A percentile compares a stretch with the other conserved stretches of the same genome.
Conservation (phyloP, 2,329 filamentous ascomycete genomes). For the Westerdykella sp. region DNA sequence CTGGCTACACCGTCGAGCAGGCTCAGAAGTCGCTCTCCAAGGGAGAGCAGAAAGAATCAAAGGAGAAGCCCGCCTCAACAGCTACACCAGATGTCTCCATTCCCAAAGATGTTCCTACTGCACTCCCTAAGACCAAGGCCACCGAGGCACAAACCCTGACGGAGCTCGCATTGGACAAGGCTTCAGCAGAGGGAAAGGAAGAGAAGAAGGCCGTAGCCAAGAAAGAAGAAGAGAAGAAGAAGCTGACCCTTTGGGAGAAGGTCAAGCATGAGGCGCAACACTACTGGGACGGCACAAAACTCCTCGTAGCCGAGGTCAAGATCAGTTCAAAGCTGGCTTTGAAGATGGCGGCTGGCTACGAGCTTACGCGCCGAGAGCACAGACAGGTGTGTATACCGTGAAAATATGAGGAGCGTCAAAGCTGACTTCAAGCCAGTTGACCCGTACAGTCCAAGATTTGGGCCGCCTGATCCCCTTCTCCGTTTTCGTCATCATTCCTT, state of each 20-base stretch:
- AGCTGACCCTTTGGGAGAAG: slow-evolving; percentile 82
- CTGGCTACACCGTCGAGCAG: slow-evolving; percentile 84
- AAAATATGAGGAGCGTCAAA: slow-evolving; percentile 1
- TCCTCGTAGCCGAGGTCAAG: slow-evolving; percentile 83
- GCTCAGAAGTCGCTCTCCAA: slow-evolving; percentile 76
- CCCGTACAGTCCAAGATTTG: slow-evolving; percentile 89
- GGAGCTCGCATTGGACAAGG: slow-evolving; percentile 59
- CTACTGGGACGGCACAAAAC: slow-evolving; percentile 98
- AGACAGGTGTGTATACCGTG: slow-evolving; percentile 54
- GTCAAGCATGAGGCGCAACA: slow-evolving; percentile 90
- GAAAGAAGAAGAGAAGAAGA: slow-evolving; percentile 70
- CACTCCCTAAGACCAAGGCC: slow-evolving; percentile 43
- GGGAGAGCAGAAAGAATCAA: slow-evolving; percentile 39
- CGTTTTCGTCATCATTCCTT: slow-evolving; percentile 93
- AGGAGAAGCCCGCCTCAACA: slow-evolving; percentile 17
- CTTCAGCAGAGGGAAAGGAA: slow-evolving; percentile 41
- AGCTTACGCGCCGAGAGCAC: slow-evolving; percentile 88
- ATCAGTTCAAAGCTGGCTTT: slow-evolving; percentile 87
- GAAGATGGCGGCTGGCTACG: slow-evolving; percentile 98
- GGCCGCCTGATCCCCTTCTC: slow-evolving; percentile 91
- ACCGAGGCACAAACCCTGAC: slow-evolving; percentile 48
- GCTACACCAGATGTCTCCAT: slow-evolving; percentile 28
- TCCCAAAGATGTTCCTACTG: slow-evolving; percentile 37
- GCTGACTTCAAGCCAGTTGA: slow-evolving; percentile 48
- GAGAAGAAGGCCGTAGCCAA: slow-evolving; percentile 55